Percentiles rank a stretch among this genome's conserved stretches.
Conservation (phyloP, 306 rosid genomes). For the Glycyrrhiza uralensis region DNA sequence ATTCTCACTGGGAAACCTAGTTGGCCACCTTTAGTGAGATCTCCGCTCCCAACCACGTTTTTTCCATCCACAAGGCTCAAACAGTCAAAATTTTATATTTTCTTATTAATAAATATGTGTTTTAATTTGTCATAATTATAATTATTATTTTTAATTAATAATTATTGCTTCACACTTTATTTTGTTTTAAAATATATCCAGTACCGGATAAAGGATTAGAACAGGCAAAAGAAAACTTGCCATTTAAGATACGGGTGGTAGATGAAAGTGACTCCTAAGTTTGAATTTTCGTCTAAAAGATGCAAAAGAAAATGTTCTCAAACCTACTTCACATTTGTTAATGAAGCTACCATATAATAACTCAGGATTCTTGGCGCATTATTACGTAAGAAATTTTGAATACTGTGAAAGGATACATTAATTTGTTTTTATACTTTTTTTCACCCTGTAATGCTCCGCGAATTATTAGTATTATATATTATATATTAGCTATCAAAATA, state of each 20-base stretch:
- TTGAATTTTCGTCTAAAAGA: neutral
- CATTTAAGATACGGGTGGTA: neutral
- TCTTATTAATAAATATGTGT: too few species aligned
- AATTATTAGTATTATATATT: neutral
- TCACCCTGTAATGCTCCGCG: neutral
- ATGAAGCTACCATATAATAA: neutral
- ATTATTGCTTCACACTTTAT: too few species aligned
- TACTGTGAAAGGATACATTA: neutral
- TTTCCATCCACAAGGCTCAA: too few species aligned
- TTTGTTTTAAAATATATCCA: too few species aligned
- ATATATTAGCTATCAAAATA: neutral
- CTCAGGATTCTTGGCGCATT: neutral
- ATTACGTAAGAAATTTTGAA: neutral
- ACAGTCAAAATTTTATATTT: too few species aligned
- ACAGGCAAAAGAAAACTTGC: neutral
- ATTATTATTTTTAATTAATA: too few species aligned
- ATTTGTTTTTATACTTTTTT: neutral
- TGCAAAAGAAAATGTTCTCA: neutral
- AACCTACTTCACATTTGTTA: neutral
- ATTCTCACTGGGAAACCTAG: too few species aligned
- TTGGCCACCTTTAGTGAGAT: too few species aligned
- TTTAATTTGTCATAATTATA: too few species aligned
- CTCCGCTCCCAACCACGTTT: too few species aligned
- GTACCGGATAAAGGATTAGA: too few species aligned
- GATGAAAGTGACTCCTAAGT: neutral